Base-by-base conservation (phyloP, 495 filamentous ascomycete genomes). In the Cryomyces minteri region DNA sequence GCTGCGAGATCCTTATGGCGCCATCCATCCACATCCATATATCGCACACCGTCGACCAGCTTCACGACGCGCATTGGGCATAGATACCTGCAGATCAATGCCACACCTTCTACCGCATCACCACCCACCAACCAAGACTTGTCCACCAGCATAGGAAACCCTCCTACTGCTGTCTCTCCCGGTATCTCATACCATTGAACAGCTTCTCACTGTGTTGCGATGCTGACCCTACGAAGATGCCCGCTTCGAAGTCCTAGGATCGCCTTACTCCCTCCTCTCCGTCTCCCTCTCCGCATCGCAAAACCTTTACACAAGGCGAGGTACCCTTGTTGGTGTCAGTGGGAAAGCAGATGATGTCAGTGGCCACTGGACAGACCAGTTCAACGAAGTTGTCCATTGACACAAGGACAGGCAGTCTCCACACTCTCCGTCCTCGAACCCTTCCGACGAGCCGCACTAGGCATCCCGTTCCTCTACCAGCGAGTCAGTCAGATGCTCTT, bases 401-500 rank as follows among this genome's bases (percentile, higher is more conserved):
- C 18, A 25, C 18, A 25, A 46, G 84, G 76, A 72, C 76, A 47
- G 71, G 56, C 64, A 7, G 47, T 87, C 65, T 95, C 88, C 9
- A 87, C 84, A 4, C 70, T 98, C 49, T 92, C 87, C 45, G 65
- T 94, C 43, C 76, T 96, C 37, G 77, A 80, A 40, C 90, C 90
- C 9, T 73, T 94, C 54, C 68, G 73, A 36, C 75, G 90, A 57
- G 77, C 82, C 28, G 52, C 73, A 47, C 72, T 88, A 25, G 81
- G 87, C 43, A 76, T 95, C 33, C 90, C 90, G 5, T 98, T 98
- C 62, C 70, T 96, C 50, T 98, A 96, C 62, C 90, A 95, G 64
- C 74, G 73, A 62, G 70, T 76, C 45, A 39, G 43, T 42, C 14
- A 18, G 30, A 25, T 6, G 18, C 2, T 25, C 10, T 41, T 45